Percentiles rank a stretch among this genome's conserved stretches.
Conservation (phyloP, 257 asterid genomes). For the Misopates orontium region DNA sequence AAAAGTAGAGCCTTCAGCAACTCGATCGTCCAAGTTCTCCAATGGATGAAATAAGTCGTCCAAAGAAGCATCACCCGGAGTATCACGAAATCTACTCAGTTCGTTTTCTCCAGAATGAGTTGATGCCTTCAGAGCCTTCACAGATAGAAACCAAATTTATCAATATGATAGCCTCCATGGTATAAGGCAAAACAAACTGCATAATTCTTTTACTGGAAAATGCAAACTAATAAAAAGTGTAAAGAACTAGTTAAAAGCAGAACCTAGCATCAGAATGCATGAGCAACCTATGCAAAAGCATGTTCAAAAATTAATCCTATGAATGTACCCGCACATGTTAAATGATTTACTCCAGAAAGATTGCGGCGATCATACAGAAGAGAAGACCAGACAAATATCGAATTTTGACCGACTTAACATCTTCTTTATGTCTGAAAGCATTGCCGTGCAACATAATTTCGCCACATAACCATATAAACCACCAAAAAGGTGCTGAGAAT, state of each 20-base stretch:
- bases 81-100: conserved; percentile 88
- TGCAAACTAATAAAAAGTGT: not conserved
- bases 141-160: conserved; percentile 22
- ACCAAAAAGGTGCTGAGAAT: too few species aligned
- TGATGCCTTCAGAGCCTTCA: conserved; percentile 65
- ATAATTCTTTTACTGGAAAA: not conserved
- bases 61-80: conserved; percentile 92
- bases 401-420: too few species aligned
- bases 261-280: too few species aligned
- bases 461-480: too few species aligned
- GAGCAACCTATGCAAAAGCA: conserved; percentile 4
- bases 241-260: too few species aligned
- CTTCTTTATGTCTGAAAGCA: too few species aligned
- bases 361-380: not conserved
- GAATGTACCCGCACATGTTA: not conserved
- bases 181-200: not conserved
- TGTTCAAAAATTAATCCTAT: not conserved
- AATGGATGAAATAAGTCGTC: conserved; percentile 92
- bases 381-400: not conserved
- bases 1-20: conserved; percentile 80
- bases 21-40: conserved; percentile 56
- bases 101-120: conserved; percentile 55
- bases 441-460: too few species aligned
- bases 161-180: not conserved
- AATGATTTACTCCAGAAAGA: not conserved